Percentiles rank a stretch among this genome's conserved stretches.
These are phyloP conservation scores for Pseudogymnoascus sp. DNA, from an alignment of 2,329 filamentous ascomycete genomes.

Conservation along the genomic window DNA sequence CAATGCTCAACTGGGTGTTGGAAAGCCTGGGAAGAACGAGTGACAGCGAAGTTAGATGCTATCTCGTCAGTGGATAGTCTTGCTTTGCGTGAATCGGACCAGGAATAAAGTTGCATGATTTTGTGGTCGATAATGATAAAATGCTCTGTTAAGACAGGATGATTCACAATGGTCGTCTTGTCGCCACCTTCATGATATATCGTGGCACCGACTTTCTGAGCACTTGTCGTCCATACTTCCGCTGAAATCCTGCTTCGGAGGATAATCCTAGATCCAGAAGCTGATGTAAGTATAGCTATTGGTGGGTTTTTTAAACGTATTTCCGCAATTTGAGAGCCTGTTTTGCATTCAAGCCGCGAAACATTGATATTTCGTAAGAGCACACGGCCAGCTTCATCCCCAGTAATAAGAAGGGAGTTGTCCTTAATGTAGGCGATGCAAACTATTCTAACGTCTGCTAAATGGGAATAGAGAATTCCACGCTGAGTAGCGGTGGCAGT, in stretches of 20 bases:
- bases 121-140: background rate
- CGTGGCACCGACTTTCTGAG: background rate
- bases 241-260: background rate
- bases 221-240: background rate
- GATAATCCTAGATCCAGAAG: background rate
- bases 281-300: background rate
- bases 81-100: background rate
- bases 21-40: background rate
- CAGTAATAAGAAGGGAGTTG: conserved; percentile 20
- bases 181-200: background rate
- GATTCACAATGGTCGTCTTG: background rate
- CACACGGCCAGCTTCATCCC: conserved; percentile 23
- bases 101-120: background rate
- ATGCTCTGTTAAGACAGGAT: background rate
- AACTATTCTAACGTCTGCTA: conserved; percentile 15
- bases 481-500: conserved; percentile 14
- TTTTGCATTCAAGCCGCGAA: background rate
- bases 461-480: conserved; percentile 21
- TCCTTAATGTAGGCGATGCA: conserved; percentile 16
- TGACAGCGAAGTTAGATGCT: background rate
- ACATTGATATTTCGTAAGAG: conserved; percentile 16
- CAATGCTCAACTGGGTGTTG: background rate
- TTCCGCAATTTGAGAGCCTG: background rate
- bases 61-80: background rate
- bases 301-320: background rate